Evolutionary conservation across 345 rosid genomes (phyloP), one percentile per base, ranked within the genome.

Genomic region (Camelina sativa): DNA sequence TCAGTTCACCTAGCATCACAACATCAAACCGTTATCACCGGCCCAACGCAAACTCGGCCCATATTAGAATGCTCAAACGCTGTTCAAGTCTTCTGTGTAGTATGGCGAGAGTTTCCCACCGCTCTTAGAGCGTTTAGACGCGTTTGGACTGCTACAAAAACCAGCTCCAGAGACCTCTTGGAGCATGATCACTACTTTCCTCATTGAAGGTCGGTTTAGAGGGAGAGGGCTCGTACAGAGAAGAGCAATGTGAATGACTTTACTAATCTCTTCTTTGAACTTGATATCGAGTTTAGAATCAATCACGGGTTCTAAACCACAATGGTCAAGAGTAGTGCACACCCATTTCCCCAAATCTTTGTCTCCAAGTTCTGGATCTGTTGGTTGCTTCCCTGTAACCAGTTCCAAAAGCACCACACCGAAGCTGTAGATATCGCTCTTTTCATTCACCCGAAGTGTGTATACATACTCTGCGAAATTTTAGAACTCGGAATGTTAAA

Each of bases 391-490:
- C 32, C 98, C 97, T 0, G 98, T 94, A 10, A 89, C 89, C 69
- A 90, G 47, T 76, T 95, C 99, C 51, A 95, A 74, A 55, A 95
- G 69, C 40, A 95, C 97, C 0, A 95, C 95, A 10, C 99, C 97
- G 1, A 95, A 95, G 59, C 97, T 91, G 74, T 90, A 95, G 68
- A 85, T 89, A 68, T 95, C 99, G 46, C 97, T 95, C 89, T 95
- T 95, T 73, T 95, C 99, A 35, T 90, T 91, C 65, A 94, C 99
- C 63, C 89, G 76, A 11, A 91, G 85, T 15, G 99, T 95, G 19
- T 95, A 90, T 1, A 91, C 91, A 40, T 94, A 94, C 73, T 95
- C 97, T 89, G 90, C 85, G 35, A 34, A 69, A 25, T 43, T 43
- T 19, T 3, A n/a, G n/a, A 58, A 37, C 47, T 9, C 25, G 1